phyloP scores from a whole-genome alignment of 2,329 filamentous ascomycete genomes.

The Bipolaris oryzae region DNA sequence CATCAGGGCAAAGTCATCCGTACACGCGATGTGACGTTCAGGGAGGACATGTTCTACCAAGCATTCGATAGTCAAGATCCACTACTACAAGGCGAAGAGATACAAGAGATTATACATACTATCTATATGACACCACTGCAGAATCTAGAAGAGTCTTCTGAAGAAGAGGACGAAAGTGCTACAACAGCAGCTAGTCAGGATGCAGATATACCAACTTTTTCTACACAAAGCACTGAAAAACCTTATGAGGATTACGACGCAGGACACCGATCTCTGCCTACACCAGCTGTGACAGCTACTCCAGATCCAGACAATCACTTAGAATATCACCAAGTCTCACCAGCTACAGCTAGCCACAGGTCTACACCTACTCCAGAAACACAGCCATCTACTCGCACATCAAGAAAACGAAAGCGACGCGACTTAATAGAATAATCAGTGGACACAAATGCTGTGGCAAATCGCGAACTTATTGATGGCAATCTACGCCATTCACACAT shows the following conservation, averaged over 20 bases:
- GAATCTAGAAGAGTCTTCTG: neutral
- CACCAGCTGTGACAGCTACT: constrained; percentile 7
- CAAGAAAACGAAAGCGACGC: constrained; percentile 14
- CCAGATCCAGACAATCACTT: constrained; percentile 10
- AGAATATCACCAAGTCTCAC: constrained; percentile 4
- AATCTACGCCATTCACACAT: constrained; percentile 12
- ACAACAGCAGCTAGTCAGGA: neutral
- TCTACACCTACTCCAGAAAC: constrained; percentile 8
- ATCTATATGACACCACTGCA: neutral
- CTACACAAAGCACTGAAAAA: neutral
- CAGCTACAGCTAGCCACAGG: constrained; percentile 4
- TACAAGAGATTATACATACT: neutral
- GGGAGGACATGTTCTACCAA: constrained; percentile 1
- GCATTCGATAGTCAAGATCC: neutral
- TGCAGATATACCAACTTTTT: neutral
- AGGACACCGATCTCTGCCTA: neutral
- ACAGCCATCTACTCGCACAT: constrained; percentile 11
- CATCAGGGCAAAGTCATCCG: neutral
- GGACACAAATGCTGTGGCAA: constrained; percentile 11
- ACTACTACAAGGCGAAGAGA: constrained; percentile 1
- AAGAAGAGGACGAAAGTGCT: neutral
- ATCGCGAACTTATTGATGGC: constrained; percentile 14
- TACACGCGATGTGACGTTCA: neutral
- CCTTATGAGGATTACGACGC: neutral
- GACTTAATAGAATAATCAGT: neutral